phyloP scores from a whole-genome alignment of 2,329 filamentous ascomycete genomes.

The Geosmithia morbida region DNA sequence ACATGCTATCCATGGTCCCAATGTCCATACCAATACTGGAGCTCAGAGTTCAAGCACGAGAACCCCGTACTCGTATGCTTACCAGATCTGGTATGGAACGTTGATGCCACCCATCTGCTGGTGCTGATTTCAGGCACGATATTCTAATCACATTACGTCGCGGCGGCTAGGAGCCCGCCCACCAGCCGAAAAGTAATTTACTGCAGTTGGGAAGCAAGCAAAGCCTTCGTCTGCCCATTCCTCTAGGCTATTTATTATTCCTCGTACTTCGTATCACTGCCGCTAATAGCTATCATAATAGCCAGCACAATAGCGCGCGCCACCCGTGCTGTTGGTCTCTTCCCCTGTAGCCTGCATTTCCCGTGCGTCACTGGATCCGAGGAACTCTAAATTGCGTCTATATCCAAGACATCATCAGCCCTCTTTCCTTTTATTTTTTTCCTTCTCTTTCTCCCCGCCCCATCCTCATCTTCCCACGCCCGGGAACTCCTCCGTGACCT shows the following conservation, averaged over 20 bases:
- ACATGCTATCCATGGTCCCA: too few species aligned
- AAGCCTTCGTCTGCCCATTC: neutral
- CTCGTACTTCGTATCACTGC: neutral
- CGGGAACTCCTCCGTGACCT: neutral
- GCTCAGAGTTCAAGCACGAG: too few species aligned
- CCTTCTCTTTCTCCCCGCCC: neutral
- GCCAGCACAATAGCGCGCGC: neutral
- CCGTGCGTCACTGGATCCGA: neutral
- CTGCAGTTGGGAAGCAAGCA: neutral
- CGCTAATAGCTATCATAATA: neutral
- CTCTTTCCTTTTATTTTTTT: neutral
- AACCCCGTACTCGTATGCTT: too few species aligned
- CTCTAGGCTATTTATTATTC: neutral
- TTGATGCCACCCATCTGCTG: too few species aligned
- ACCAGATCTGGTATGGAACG: too few species aligned
- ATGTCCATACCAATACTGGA: too few species aligned
- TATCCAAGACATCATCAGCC: neutral
- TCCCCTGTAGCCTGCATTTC: neutral
- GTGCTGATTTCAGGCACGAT: too few species aligned
- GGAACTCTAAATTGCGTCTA: neutral
- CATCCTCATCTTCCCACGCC: too few species aligned
- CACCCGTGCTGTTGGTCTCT: neutral
- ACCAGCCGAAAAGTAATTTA: neutral
- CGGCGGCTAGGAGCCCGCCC: too few species aligned
- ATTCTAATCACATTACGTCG: too few species aligned